Percentiles rank a stretch among this genome's conserved stretches.
phyloP scores from a whole-genome alignment of 169 alveolate species.

The Plasmodium blacklocki region DNA sequence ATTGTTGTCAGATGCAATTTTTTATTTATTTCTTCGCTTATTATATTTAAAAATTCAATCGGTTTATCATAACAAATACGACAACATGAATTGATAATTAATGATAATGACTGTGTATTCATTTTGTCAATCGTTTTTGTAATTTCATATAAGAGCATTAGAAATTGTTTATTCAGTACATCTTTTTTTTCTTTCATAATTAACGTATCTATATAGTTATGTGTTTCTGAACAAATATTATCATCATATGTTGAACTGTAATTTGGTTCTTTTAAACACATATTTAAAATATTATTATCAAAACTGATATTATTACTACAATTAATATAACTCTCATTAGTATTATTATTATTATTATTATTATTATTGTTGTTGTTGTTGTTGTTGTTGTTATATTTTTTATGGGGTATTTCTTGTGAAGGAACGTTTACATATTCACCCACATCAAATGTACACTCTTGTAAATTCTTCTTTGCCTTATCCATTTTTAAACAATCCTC shows the following conservation, averaged over 20 bases:
- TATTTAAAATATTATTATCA: too few species aligned
- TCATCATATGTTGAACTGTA: too few species aligned
- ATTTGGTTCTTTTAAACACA: too few species aligned
- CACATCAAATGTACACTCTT: too few species aligned
- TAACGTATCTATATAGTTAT: background rate
- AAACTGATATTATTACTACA: too few species aligned
- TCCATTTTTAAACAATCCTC: background rate
- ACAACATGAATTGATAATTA: slow-evolving; percentile 61
- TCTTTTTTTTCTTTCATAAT: slow-evolving; percentile 3
- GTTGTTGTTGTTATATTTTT: too few species aligned
- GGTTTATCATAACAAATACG: slow-evolving; percentile 48
- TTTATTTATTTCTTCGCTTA: slow-evolving; percentile 42
- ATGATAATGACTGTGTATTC: slow-evolving; percentile 67
- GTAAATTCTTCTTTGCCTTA: background rate
- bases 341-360: too few species aligned
- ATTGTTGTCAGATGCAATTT: slow-evolving; percentile 37
- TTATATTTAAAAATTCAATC: slow-evolving; percentile 54
- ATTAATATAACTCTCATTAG: too few species aligned
- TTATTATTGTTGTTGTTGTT: too few species aligned
- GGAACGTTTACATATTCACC: too few species aligned
- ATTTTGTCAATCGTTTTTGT: slow-evolving; percentile 35
- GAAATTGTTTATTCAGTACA: slow-evolving; percentile 20
- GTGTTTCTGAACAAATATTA: too few species aligned
- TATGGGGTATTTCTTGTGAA: too few species aligned
- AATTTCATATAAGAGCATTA: slow-evolving; percentile 10